Conservation (phyloP, 1,284 basidiomycete genomes). For the Ceratobasidium sp. region DNA sequence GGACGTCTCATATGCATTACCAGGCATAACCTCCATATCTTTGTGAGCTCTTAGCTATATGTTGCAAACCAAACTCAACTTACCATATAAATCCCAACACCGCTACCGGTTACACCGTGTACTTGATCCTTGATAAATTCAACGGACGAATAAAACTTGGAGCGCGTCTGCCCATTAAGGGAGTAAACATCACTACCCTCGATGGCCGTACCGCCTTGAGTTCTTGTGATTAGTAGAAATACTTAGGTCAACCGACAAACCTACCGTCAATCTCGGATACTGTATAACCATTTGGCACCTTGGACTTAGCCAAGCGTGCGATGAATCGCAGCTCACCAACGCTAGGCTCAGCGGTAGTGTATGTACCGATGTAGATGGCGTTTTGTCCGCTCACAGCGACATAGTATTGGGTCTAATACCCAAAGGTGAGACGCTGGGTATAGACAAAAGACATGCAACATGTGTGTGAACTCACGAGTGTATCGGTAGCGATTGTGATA, state of each 20-base stretch:
- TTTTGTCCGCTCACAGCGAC: conserved; percentile 43
- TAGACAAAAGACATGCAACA: not conserved
- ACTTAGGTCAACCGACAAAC: not conserved
- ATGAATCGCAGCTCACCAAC: conserved; percentile 68
- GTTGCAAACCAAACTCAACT: not conserved
- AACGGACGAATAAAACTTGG: conserved; percentile 58
- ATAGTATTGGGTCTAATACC: conserved; percentile 44
- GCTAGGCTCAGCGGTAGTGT: conserved; percentile 57
- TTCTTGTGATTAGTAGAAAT: not conserved
- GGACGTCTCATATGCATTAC: conserved; percentile 60
- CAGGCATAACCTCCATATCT: conserved; percentile 58
- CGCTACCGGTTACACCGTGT: conserved; percentile 42
- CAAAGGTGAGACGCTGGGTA: not conserved
- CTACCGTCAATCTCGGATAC: conserved; percentile 59
- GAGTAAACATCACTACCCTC: conserved; percentile 66
- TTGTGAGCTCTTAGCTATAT: not conserved
- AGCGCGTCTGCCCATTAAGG: conserved; percentile 64
- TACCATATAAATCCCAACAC: conserved; percentile 44
- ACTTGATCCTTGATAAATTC: conserved; percentile 35
- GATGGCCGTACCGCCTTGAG: conserved; percentile 58
- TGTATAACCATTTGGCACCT: conserved; percentile 61
- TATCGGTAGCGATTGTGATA: conserved; percentile 28
- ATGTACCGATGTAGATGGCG: conserved; percentile 48
- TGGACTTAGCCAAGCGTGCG: conserved; percentile 63
- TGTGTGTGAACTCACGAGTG: conserved; percentile 15